Conservation (phyloP, 2,329 filamentous ascomycete genomes). For the Sporothrix pseudoabietina region DNA sequence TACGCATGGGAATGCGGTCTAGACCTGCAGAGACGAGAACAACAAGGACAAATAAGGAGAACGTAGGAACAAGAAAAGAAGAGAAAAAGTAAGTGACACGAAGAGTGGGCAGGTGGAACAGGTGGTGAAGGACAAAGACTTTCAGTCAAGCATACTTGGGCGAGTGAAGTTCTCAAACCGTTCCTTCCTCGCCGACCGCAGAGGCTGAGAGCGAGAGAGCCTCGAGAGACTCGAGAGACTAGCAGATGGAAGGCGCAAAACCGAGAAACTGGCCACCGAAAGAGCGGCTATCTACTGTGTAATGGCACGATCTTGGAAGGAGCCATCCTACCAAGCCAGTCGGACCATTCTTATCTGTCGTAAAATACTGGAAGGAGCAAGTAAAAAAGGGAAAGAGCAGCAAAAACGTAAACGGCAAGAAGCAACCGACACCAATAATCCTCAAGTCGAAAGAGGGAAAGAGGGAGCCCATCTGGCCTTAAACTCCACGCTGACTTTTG, state of each 20-base stretch:
- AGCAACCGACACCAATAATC: neutral
- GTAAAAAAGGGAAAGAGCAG: neutral
- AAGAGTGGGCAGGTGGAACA: slow-evolving; percentile 1
- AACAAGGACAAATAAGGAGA: neutral
- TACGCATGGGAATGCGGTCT: neutral
- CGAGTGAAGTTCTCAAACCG: neutral
- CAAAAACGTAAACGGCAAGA: neutral
- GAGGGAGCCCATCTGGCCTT: neutral
- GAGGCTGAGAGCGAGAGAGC: no score
- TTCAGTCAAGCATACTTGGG: neutral
- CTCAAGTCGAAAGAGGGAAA: neutral
- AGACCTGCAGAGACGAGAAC: neutral
- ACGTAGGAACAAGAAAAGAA: neutral
- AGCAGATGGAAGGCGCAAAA: neutral
- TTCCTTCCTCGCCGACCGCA: neutral
- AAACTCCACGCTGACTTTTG: neutral
- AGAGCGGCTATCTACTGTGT: neutral
- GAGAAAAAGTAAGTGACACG: neutral
- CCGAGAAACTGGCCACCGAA: neutral
- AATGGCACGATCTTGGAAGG: neutral
- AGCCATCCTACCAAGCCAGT: neutral
- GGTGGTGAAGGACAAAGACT: neutral
- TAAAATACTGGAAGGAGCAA: neutral
- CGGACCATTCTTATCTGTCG: neutral
- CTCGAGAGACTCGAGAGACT: neutral